Evolutionary conservation across 2,329 filamentous ascomycete genomes (phyloP).

Genomic region (Nemania abortiva): DNA sequence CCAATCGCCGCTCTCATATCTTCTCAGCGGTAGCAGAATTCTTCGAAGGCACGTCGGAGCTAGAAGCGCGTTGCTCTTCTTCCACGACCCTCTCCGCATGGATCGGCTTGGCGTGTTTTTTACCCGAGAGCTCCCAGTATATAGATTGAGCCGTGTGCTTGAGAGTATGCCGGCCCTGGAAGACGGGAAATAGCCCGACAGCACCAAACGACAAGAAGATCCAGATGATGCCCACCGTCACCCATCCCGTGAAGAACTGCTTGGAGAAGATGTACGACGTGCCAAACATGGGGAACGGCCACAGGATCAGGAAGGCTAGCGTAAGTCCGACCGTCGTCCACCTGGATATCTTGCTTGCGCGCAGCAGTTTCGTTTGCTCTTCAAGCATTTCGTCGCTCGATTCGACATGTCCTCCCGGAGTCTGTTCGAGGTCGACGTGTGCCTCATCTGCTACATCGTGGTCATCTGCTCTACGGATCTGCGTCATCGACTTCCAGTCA

Average conservation of each 20-base stretch:
- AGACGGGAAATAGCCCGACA: constrained; percentile 85
- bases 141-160: constrained; percentile 71
- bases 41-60: constrained; percentile 38
- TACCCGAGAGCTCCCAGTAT: constrained; percentile 67
- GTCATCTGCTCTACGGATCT: constrained; percentile 83
- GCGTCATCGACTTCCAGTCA: constrained; percentile 86
- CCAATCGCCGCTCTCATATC: constrained; percentile 2
- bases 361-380: constrained; percentile 44
- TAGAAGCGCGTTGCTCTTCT: constrained; percentile 38
- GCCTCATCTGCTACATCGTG: constrained; percentile 74
- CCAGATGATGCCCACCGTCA: constrained; percentile 82
- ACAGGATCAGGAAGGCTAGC: constrained; percentile 79
- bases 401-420: constrained; percentile 64
- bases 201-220: constrained; percentile 78
- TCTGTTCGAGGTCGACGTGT: constrained; percentile 72
- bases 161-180: constrained; percentile 79
- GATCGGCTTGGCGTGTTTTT: constrained; percentile 49
- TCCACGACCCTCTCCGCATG: constrained; percentile 46
- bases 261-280: constrained; percentile 83
- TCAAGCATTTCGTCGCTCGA: constrained; percentile 40
- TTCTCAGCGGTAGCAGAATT: constrained; percentile 20
- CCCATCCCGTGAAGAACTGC: constrained; percentile 86
- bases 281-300: constrained; percentile 94
- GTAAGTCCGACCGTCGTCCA: constrained; percentile 71
- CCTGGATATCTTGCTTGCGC: constrained; percentile 56